Evolutionary conservation across 2,329 filamentous ascomycete genomes (phyloP).

Genomic region (Simplicillium aogashimaense): DNA sequence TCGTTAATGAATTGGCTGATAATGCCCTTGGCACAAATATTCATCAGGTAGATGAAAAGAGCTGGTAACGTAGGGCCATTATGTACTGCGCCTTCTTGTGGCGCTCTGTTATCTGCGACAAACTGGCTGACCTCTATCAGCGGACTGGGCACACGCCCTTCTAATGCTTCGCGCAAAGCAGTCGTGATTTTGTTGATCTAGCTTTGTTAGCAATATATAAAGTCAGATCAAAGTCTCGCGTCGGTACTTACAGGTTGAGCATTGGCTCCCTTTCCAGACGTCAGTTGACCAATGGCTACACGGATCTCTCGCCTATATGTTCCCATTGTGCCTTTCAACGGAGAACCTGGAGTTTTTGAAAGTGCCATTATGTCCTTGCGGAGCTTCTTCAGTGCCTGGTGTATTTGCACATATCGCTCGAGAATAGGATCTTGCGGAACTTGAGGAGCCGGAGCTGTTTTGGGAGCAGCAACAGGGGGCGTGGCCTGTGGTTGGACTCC

Average conservation of each 20-base stretch:
- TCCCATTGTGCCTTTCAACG: conserved; percentile 56
- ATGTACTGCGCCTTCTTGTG: conserved; percentile 36
- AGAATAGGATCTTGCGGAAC: conserved; percentile 4
- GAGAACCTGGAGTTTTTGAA: conserved; percentile 31
- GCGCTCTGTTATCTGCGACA: conserved; percentile 34
- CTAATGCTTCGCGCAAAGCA: conserved; percentile 42
- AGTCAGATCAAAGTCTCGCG: not conserved
- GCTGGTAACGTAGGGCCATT: conserved; percentile 49
- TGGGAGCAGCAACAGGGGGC: conserved; percentile 2
- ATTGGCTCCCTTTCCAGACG: conserved; percentile 54
- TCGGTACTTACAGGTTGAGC: conserved; percentile 22
- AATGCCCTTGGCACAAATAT: conserved; percentile 64
- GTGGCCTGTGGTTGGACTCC: conserved; percentile 3
- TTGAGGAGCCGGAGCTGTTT: not conserved
- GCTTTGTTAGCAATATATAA: conserved; percentile 8
- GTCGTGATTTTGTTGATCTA: conserved; percentile 25
- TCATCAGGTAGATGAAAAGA: conserved; percentile 65
- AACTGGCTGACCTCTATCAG: conserved; percentile 45
- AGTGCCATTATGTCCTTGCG: conserved; percentile 54
- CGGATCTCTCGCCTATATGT: conserved; percentile 63
- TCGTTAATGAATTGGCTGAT: conserved; percentile 62
- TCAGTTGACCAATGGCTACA: conserved; percentile 65
- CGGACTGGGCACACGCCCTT: conserved; percentile 39
- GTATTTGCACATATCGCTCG: conserved; percentile 48
- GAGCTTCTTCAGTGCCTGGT: conserved; percentile 56